Percentiles rank a stretch among this genome's conserved stretches.
Conservation (phyloP, 768 basidiomycete genomes). For the Pulveroboletus sp. region DNA sequence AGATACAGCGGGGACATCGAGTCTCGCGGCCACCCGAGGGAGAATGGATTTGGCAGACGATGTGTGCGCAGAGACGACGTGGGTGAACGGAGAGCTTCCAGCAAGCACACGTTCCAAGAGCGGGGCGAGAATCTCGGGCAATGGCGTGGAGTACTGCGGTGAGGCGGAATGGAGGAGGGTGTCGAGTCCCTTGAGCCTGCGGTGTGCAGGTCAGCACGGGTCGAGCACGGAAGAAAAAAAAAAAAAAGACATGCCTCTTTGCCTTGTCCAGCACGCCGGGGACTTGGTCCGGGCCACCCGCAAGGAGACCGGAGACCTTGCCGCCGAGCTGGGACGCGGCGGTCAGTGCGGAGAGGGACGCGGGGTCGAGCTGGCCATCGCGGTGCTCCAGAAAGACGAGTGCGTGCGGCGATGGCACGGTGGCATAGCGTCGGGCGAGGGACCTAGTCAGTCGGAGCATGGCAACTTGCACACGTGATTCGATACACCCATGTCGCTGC, state of each 20-base stretch:
- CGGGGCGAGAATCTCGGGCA: conserved; percentile 82
- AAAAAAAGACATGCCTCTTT: conserved; percentile 60
- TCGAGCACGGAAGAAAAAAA: conserved; percentile 8
- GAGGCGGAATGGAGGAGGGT: conserved; percentile 69
- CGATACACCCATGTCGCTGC: conserved; percentile 57
- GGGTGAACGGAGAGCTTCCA: conserved; percentile 68
- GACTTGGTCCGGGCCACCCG: conserved; percentile 69
- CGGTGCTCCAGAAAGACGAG: conserved; percentile 91
- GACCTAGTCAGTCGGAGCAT: conserved; percentile 34
- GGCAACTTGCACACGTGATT: conserved; percentile 19
- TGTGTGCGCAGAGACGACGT: conserved; percentile 90
- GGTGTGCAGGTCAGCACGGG: conserved; percentile 4
- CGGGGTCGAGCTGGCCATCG: conserved; percentile 76
- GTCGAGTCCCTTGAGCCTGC: conserved; percentile 66
- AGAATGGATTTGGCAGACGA: conserved; percentile 90
- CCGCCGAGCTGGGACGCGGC: conserved; percentile 88
- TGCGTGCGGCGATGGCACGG: conserved; percentile 62
- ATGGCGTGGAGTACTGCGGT: conserved; percentile 59
- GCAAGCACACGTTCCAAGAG: conserved; percentile 75
- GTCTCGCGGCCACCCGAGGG: conserved; percentile 85
- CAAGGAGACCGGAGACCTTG: conserved; percentile 74
- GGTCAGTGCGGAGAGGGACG: conserved; percentile 86
- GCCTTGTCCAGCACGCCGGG: conserved; percentile 65
- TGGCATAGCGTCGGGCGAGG: conserved; percentile 46
- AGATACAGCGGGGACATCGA: conserved; percentile 89